A percentile compares a stretch with the other conserved stretches of the same genome.
These are phyloP conservation scores for Cryptococcus jaspeensis DNA, from an alignment of 1,284 basidiomycete species.

Conservation along the genomic window DNA sequence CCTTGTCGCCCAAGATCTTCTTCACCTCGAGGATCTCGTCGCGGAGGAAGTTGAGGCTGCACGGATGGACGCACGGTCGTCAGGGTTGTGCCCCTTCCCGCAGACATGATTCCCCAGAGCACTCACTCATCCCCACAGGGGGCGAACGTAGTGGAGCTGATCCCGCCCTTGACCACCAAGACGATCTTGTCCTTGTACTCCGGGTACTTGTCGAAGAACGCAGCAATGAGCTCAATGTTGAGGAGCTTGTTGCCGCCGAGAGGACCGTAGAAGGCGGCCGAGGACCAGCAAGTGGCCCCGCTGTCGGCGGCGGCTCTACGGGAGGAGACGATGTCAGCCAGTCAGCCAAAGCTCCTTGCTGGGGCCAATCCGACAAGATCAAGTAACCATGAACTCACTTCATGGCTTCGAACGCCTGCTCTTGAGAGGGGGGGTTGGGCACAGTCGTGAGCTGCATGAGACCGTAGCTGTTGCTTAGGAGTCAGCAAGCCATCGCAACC, in stretches of 20 bases:
- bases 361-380: too few relatives aligned
- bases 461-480: too few relatives aligned
- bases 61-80: too few relatives aligned
- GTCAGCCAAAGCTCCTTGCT: too few relatives aligned
- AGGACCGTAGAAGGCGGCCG: slow-evolving; percentile 47
- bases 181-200: slow-evolving; percentile 58
- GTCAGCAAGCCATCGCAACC: too few relatives aligned
- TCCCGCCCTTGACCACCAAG: slow-evolving; percentile 58
- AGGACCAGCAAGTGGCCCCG: slow-evolving; percentile 54
- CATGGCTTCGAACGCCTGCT: too few relatives aligned
- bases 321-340: too few relatives aligned
- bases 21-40: slow-evolving; percentile 54
- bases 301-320: slow-evolving; percentile 59
- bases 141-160: slow-evolving; percentile 9
- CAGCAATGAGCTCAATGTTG: slow-evolving; percentile 45
- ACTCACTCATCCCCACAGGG: slow-evolving; percentile 14
- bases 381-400: too few relatives aligned
- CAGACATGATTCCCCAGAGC: too few relatives aligned
- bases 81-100: too few relatives aligned
- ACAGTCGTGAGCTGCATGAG: too few relatives aligned
- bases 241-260: slow-evolving; percentile 26
- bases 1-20: slow-evolving; percentile 52
- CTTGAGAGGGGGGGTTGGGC: too few relatives aligned
- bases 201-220: slow-evolving; percentile 55
- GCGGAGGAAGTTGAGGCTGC: slow-evolving; percentile 49